These are phyloP conservation scores for Ophiostoma novo-ulmi DNA, from an alignment of 2,329 filamentous ascomycete genomes.

Conservation along the genomic window DNA sequence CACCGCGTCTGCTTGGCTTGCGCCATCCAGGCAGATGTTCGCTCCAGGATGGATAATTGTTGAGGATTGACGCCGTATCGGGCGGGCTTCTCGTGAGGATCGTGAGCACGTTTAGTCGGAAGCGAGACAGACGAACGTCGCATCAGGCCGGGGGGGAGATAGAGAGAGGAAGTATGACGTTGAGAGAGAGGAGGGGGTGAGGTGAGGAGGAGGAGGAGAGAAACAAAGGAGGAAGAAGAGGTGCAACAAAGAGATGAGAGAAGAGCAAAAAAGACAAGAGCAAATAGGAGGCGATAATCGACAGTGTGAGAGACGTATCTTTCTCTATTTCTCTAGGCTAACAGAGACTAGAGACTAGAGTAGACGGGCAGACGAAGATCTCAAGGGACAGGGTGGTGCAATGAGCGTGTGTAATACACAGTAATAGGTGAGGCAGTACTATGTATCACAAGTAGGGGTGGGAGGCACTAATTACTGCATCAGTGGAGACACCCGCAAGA, in stretches of 20 bases:
- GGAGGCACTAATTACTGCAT: background rate
- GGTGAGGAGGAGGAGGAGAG: background rate
- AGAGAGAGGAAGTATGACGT: background rate
- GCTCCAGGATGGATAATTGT: slow-evolving; percentile 47
- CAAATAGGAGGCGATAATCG: background rate
- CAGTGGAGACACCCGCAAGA: slow-evolving; percentile 13
- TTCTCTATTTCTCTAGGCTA: background rate
- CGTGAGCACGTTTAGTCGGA: slow-evolving; percentile 55
- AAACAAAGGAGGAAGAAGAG: background rate
- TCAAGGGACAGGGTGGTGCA: background rate
- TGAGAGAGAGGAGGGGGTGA: background rate
- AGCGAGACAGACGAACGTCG: slow-evolving; percentile 61
- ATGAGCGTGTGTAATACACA: too few species aligned
- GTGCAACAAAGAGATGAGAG: background rate
- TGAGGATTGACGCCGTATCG: slow-evolving; percentile 50
- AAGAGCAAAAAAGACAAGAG: slow-evolving; percentile 7
- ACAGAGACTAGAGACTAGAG: background rate
- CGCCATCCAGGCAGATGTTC: slow-evolving; percentile 54
- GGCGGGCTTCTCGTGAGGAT: slow-evolving; percentile 61
- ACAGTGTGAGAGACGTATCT: background rate
- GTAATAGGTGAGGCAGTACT: background rate
- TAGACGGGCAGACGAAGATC: slow-evolving; percentile 11
- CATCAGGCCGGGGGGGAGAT: slow-evolving; percentile 39
- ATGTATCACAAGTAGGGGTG: background rate
- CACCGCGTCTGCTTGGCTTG: slow-evolving; percentile 62